phyloP scores from a whole-genome alignment of 768 basidiomycete genomes.

The Tephrocybe sp. region DNA sequence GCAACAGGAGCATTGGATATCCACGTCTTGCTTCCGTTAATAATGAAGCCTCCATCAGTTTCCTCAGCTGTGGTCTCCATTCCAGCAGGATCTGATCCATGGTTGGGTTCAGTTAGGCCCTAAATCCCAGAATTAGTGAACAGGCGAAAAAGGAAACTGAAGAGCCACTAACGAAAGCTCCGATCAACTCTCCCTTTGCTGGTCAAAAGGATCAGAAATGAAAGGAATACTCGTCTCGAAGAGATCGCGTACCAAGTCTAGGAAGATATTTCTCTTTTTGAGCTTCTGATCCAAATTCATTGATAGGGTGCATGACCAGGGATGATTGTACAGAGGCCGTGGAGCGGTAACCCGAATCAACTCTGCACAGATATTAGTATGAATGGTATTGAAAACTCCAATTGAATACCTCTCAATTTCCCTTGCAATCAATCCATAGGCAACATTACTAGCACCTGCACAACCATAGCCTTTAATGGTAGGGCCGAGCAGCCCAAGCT shows the following conservation, averaged over 20 bases:
- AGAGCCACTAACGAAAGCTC: slow-evolving; percentile 78
- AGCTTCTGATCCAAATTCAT: slow-evolving; percentile 83
- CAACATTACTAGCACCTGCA: slow-evolving; percentile 86
- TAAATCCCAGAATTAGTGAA: slow-evolving; percentile 24
- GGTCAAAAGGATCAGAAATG: neutral
- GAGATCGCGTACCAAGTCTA: slow-evolving; percentile 54
- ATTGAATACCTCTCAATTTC: slow-evolving; percentile 80
- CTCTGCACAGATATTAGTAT: slow-evolving; percentile 38
- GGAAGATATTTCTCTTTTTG: slow-evolving; percentile 94
- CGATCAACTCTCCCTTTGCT: slow-evolving; percentile 85
- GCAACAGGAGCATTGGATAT: slow-evolving; percentile 93
- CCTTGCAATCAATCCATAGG: slow-evolving; percentile 91
- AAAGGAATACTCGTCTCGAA: neutral
- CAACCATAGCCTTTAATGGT: slow-evolving; percentile 95
- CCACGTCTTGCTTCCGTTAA: slow-evolving; percentile 97
- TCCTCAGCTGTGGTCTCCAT: slow-evolving; percentile 95
- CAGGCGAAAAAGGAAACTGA: neutral
- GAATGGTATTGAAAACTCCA: neutral
- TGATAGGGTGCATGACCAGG: slow-evolving; percentile 93
- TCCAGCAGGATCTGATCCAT: slow-evolving; percentile 95
- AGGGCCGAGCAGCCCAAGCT: slow-evolving; percentile 84
- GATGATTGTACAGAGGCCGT: slow-evolving; percentile 95
- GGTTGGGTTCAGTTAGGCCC: slow-evolving; percentile 96
- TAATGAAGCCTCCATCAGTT: slow-evolving; percentile 75
- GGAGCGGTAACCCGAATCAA: slow-evolving; percentile 96